Base-by-base conservation (phyloP, 108 stramenopile genomes). In the Cyclotella atomus region DNA sequence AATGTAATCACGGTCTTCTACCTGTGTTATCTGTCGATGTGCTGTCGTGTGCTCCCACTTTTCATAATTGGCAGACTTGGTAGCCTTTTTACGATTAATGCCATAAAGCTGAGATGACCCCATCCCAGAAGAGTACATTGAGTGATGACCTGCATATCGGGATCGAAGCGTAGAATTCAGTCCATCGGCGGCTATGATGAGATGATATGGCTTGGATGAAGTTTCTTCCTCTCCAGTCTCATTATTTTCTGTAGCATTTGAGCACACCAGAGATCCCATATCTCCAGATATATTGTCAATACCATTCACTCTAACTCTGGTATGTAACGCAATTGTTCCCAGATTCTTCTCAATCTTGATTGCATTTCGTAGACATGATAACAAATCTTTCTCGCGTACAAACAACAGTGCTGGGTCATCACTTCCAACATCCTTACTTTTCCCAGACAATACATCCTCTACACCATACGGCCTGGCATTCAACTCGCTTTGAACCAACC, bases 121-220 rank as follows among this genome's bases (percentile, higher is more conserved):
- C 36, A 63, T 52, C 10, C 62, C 36, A 19, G 71, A 53, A 16
- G 66, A 46, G 44, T 74, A 59, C n/a, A 27, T 62, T 12, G 79
- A 70, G 32, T 76, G 62, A 76, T 87, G 80, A 2, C 94, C 94
- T 36, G 91, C 91, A 65, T 89, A 95, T 14, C 61, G 62, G 33
- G 85, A 76, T 65, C 94, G 85, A 10, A 95, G 72, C 21, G 70
- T 70, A 9, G 90, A 91, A 76, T 84, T 70, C 62, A 89, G 81
- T 30, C 94, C 94, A 65, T 92, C 94, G 6, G 94, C 94, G 8
- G 90, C 88, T 24, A 95, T 81, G 55, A 95, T 92, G 44, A 95
- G 71, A 65, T 95, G 87, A 79, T 95, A 95, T 41, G 47, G 66
- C 2, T 67, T 60, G 0, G 80, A 81, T 5, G 49, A 35, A 83